Evolutionary conservation across 2,329 filamentous ascomycete species (phyloP).

Genomic region (Trichoderma hamatum): DNA sequence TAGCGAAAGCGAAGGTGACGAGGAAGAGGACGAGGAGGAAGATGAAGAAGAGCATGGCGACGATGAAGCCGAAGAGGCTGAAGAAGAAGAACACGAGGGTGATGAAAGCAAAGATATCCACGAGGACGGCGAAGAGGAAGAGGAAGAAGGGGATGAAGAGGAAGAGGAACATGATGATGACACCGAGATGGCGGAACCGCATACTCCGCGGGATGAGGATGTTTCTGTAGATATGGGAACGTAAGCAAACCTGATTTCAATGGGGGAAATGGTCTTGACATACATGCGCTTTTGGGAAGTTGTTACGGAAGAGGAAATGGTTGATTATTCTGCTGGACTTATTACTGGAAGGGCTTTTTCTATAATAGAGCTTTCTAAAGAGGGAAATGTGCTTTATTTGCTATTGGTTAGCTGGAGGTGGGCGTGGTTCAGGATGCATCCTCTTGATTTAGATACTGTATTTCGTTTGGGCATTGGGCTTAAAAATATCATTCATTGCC

Average conservation of each 20-base stretch:
- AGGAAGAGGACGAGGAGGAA: conserved; percentile 32
- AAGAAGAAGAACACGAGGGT: conserved; percentile 27
- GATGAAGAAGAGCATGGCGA: conserved; percentile 28
- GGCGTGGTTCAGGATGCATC: conserved; percentile 1
- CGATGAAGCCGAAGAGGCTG: conserved; percentile 30
- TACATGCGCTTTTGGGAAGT: not conserved
- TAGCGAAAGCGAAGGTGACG: conserved; percentile 42
- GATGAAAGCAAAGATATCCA: conserved; percentile 20
- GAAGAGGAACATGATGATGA: conserved; percentile 27
- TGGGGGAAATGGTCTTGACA: not conserved
- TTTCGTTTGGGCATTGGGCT: not conserved
- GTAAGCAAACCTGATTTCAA: not conserved
- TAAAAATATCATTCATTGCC: not conserved
- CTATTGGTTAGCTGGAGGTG: not conserved
- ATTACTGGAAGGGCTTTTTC: not conserved
- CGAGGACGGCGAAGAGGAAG: conserved; percentile 32
- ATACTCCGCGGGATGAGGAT: conserved; percentile 12
- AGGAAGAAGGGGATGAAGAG: conserved; percentile 32
- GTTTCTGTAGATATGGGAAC: conserved; percentile 25
- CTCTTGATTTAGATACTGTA: not conserved
- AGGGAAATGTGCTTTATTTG: not conserved
- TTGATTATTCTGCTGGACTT: not conserved
- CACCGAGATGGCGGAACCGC: conserved; percentile 23
- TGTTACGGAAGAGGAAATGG: too few relatives aligned
- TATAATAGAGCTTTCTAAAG: not conserved